Base-by-base conservation (phyloP, 352 stramenopile species). In the Pythium phragmiticola region DNA sequence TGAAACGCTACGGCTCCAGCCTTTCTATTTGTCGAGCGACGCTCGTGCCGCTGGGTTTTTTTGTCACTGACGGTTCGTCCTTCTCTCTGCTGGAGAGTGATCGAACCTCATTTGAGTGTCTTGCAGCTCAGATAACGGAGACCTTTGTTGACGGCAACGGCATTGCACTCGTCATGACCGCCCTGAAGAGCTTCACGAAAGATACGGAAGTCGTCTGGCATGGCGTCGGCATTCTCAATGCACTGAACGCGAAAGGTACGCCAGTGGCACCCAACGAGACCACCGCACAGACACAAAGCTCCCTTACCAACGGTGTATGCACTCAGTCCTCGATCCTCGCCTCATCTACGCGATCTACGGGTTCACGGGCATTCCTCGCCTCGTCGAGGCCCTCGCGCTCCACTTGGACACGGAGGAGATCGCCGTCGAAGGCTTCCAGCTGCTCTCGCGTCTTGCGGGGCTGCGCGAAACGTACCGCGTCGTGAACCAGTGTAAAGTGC, bases 161-260 rank as follows among this genome's bases (percentile, higher is more conserved):
- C 4, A 77, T 90, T 33, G 75, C 79, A 28, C 66, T 88, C 7
- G 72, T 78, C 1, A 78, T 88, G 70, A 45, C 62, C 2, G 57
- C 69, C 13, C 76, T 90, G 66, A 86, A 82, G 62, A 64, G 47
- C 13, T 87, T 81, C 53, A 61, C 78, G 11, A 59, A 75, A 39
- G 81, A 90, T 63, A 76, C 75, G n/a, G 81, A 92, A 60, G 70
- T 89, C 12, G 76, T 90, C 17, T 92, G 83, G 83, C 80, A 92
- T 55, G 77, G 77, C 0, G 69, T 92, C 19, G 83, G 81, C 41
- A 76, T 87, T 12, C 78, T 92, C 45, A 90, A 92, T 47, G 76
- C 71, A 1, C 71, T 92, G 26, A 75, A 88, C 60, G 67, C 70
- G 28, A 73, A 84, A 70, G 80, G 82, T 89, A 53, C 7, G 11